These are phyloP conservation scores for Euphorbia tirucalli DNA, from an alignment of 345 rosid genomes.

Conservation along the genomic window DNA sequence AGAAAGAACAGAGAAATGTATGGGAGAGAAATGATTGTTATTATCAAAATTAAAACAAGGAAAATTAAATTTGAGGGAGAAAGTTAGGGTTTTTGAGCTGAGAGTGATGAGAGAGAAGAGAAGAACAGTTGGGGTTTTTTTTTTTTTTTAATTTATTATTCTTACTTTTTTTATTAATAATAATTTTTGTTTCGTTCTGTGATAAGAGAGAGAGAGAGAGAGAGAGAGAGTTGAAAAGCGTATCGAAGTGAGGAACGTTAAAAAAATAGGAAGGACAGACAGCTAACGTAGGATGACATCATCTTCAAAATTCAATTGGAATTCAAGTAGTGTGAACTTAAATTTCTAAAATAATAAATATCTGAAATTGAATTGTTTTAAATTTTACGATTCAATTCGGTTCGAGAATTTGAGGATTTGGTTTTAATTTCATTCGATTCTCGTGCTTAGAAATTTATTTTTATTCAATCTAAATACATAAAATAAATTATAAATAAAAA, in stretches of 20 bases:
- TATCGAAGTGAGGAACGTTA: slow-evolving; percentile 1
- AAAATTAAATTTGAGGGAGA: background rate
- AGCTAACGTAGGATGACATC: slow-evolving; percentile 3
- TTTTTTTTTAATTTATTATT: background rate
- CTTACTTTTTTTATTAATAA: background rate
- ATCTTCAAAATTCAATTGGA: too few species aligned
- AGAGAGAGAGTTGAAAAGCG: background rate
- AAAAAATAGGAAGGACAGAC: slow-evolving; percentile 5
- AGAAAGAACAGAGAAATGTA: background rate
- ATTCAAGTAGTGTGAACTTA: too few species aligned
- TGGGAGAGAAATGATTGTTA: background rate
- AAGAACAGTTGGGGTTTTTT: slow-evolving; percentile 16
- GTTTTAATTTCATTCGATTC: too few species aligned
- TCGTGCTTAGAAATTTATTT: too few species aligned
- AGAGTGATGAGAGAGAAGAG: background rate
- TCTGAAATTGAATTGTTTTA: too few species aligned
- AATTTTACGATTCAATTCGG: too few species aligned
- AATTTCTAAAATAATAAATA: too few species aligned
- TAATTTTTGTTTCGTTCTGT: background rate
- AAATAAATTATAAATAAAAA: too few species aligned
- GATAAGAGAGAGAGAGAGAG: background rate
- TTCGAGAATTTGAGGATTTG: too few species aligned
- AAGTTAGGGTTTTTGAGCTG: slow-evolving; percentile 17
- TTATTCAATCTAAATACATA: too few species aligned
- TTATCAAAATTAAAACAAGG: background rate